Percentiles rank a stretch among this genome's conserved stretches.
These are phyloP conservation scores for Alternaria novae-zelandiae DNA, from an alignment of 2,329 filamentous ascomycete species.

Conservation along the genomic window DNA sequence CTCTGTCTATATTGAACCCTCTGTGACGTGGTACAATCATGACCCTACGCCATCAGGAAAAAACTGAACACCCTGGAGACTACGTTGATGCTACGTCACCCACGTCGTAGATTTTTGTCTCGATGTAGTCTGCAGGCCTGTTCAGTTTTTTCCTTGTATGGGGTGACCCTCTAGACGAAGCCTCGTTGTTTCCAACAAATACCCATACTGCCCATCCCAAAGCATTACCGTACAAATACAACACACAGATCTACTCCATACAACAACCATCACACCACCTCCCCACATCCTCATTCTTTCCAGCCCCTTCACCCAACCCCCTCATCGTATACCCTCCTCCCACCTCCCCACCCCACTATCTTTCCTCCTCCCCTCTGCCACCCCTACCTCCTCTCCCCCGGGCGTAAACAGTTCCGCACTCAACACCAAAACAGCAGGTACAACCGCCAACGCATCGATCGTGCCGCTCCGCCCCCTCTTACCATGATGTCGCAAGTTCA, in stretches of 20 bases:
- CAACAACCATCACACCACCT: neutral
- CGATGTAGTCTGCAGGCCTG: too few relatives aligned
- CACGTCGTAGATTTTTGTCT: too few relatives aligned
- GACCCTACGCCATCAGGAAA: too few relatives aligned
- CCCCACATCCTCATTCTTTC: neutral
- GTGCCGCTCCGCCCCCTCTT: slow-evolving; percentile 29
- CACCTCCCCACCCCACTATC: slow-evolving; percentile 28
- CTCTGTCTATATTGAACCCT: neutral
- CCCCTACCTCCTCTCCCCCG: slow-evolving; percentile 10
- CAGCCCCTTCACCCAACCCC: neutral
- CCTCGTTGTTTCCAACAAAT: too few relatives aligned
- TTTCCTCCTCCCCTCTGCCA: slow-evolving; percentile 8
- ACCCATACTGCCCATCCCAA: neutral
- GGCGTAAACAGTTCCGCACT: slow-evolving; percentile 47
- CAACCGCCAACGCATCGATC: slow-evolving; percentile 44
- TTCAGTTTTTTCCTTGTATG: too few relatives aligned
- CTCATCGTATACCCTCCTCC: slow-evolving; percentile 29
- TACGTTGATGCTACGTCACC: too few relatives aligned
- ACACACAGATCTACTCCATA: neutral
- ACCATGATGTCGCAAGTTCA: slow-evolving; percentile 30
- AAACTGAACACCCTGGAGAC: too few relatives aligned
- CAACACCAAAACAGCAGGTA: slow-evolving; percentile 44
- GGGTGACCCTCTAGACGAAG: too few relatives aligned
- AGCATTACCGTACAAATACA: neutral
- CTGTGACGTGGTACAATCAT: neutral